Evolutionary conservation across 331 rosid species (phyloP), one percentile per base, ranked within the genome.

Genomic region (Arachis monticola): DNA sequence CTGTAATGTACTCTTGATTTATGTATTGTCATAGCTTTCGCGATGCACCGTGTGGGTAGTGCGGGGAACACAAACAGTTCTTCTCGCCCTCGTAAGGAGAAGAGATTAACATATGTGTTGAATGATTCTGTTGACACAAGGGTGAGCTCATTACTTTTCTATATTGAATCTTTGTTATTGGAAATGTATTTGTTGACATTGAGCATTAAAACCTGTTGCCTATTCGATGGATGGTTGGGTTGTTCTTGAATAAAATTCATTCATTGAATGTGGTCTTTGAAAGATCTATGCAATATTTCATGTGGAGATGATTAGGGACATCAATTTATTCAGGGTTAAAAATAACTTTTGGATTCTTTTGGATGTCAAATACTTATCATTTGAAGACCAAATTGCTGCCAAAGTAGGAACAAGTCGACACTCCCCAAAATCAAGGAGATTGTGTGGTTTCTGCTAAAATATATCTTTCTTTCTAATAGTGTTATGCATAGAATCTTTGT

Each of bases 1-100:
- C 59, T 81, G 65, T 64, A 7, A 62, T 70, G 74, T 40, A 35
- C 56, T 27, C 27, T 10, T 75, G n/a, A 64, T 70, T 77, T 40
- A 60, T 74, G 60, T 40, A 45, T 1, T 79, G 51, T 72, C 14
- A 79, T 81, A 86, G 83, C 72, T 81, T 90, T 82, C 61, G 89
- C 92, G 47, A 95, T 95, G 99, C 99, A 92, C 89, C 99, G 97
- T 45, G 99, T 95, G 87, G 99, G 93, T 75, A 95, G 99, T 79
- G 84, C 96, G 8, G 96, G 97, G 74, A 95, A 95, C 78, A 86
- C 97, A 64, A 70, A 83, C 84, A 89, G 82, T 80, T 92, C 99
- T 68, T 81, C 79, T 77, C 97, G 99, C 46, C 93, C 97, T 72
- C 97, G 97, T 5, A 95, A 92, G 81, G 97, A 92, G 90, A 95